Evolutionary conservation across 768 basidiomycete genomes (phyloP), one percentile per base, ranked within the genome.

Genomic region (Russula foetens): DNA sequence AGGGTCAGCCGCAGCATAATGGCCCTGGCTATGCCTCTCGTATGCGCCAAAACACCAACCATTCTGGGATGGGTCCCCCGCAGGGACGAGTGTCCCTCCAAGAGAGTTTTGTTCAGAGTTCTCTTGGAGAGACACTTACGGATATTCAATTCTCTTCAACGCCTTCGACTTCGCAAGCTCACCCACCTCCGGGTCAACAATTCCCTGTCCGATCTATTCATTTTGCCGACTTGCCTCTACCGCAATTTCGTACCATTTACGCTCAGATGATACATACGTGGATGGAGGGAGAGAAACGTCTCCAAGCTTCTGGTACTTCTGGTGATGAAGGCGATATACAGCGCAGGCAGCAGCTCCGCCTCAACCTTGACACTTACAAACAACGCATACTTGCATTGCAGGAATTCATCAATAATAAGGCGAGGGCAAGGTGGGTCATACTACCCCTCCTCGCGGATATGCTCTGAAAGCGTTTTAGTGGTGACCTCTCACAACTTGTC

Each of bases 51-150:
- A 57, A 57, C 21, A 12, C 52, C 45, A 50, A 56, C 41, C 41
- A 53, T 26, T 17, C 55, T 53, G 60, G 55, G 39, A 51, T 62
- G 49, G 44, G 50, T 26, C 55, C 53, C 24, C n/a, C 56, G n/a
- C 56, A 38, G 26, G 60, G 60, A 53, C 60, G 39, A 39, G 56
- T 35, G 0, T 47, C 60, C 7, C 38, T 57, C 7, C 56, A 51
- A 47, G 49, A 43, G 53, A 58, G 46, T 19, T 52, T 62, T 7
- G 39, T 62, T 6, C 56, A 57, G 29, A 50, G 35, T 9, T 53
- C 33, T 26, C 50, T 56, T n/a, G 52, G 55, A 4, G 45, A 26
- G 21, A 14, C 44, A 6, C 21, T 43, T 41, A 44, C 35, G 35
- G 43, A 39, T 43, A 19, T 41, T 19, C 60, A 57, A 8, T 17